A percentile compares a stretch with the other conserved stretches of the same genome.
phyloP scores from a whole-genome alignment of 257 asterid genomes.

The Nicotiana undulata region DNA sequence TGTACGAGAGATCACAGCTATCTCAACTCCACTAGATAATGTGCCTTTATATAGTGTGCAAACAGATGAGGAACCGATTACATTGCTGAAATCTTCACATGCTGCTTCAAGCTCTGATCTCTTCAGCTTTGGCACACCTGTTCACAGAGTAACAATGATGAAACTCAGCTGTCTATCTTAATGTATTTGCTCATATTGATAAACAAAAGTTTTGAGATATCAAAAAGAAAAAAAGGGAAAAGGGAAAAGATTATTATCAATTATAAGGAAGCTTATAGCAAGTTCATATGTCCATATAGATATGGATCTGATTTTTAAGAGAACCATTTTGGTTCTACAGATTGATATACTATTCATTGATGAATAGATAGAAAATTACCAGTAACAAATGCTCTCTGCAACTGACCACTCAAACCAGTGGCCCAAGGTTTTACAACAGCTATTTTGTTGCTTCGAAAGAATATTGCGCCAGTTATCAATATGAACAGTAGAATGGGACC shows the following conservation, averaged over 20 bases:
- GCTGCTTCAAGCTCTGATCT: slow-evolving; percentile 77
- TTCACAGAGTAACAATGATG: background rate
- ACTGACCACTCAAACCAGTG: slow-evolving; percentile 92
- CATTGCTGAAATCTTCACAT: slow-evolving; percentile 92
- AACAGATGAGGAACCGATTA: slow-evolving; percentile 56
- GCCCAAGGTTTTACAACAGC: slow-evolving; percentile 89
- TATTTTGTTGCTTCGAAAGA: slow-evolving; percentile 45
- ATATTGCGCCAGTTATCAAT: slow-evolving; percentile 17
- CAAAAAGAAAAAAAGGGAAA: background rate
- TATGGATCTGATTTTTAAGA: background rate
- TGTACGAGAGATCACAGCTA: slow-evolving; percentile 66
- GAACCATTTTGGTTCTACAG: background rate
- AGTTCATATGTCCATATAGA: background rate
- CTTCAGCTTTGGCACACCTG: slow-evolving; percentile 83
- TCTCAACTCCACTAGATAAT: slow-evolving; percentile 85
- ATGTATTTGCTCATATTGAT: background rate
- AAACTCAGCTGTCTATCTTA: background rate
- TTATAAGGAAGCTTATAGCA: background rate
- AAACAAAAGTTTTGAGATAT: background rate
- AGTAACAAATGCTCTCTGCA: slow-evolving; percentile 75
- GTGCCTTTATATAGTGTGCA: slow-evolving; percentile 78
- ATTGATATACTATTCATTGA: background rate
- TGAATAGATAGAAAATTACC: slow-evolving; percentile 31
- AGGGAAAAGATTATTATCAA: background rate
- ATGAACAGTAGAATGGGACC: slow-evolving; percentile 47